phyloP scores from a whole-genome alignment of 345 rosid genomes.

The Kernera saxatilis region DNA sequence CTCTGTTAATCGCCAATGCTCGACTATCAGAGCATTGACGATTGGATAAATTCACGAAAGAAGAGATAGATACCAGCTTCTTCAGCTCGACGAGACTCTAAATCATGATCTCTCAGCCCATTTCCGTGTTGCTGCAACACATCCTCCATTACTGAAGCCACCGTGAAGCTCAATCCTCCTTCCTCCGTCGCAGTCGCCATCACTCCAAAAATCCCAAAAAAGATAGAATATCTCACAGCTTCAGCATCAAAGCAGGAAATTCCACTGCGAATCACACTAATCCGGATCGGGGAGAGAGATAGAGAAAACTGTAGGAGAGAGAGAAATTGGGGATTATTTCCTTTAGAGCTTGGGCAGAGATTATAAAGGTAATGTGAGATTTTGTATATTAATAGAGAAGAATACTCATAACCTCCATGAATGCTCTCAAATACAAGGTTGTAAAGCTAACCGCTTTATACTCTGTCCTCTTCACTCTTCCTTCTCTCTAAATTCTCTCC shows the following conservation, averaged over 20 bases:
- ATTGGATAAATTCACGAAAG: not conserved
- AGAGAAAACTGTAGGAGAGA: not conserved
- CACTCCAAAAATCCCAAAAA: not conserved
- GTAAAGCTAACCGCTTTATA: conserved; percentile 46
- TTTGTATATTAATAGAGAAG: conserved; percentile 12
- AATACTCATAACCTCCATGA: conserved; percentile 38
- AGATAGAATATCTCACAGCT: not conserved
- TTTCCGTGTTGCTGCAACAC: conserved; percentile 64
- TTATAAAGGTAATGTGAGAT: conserved; percentile 16
- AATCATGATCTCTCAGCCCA: conserved; percentile 47
- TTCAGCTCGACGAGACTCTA: conserved; percentile 59
- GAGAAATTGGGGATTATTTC: not conserved
- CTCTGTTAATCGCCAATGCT: not conserved
- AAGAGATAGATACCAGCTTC: conserved; percentile 52
- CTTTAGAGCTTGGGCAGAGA: not conserved
- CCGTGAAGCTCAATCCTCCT: conserved; percentile 46
- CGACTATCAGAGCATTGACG: not conserved
- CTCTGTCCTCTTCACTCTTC: conserved; percentile 28
- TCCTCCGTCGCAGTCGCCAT: conserved; percentile 46
- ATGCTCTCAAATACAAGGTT: conserved; percentile 32
- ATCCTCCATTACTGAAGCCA: conserved; percentile 62
- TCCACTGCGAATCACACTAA: not conserved
- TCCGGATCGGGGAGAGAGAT: conserved; percentile 7
- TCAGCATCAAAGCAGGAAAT: not conserved
- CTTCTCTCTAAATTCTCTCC: not conserved